Conservation (phyloP, 495 filamentous ascomycete species). For the Lophiostoma macrostomum region DNA sequence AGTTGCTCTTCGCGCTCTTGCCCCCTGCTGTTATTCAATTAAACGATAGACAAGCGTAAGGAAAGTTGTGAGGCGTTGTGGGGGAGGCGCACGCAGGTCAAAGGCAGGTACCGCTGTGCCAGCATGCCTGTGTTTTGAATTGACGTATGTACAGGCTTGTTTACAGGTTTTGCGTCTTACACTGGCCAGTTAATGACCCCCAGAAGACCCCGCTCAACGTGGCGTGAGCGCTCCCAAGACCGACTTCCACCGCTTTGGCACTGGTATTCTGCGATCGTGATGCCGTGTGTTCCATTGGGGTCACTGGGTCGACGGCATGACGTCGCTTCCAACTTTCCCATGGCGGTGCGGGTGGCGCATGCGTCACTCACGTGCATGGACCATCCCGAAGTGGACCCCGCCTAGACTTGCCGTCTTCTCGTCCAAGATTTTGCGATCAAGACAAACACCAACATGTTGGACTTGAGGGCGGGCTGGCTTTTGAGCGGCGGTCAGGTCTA, state of each 20-base stretch:
- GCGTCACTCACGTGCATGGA: too few relatives aligned
- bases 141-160: constrained; percentile 27
- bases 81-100: background rate
- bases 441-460: too few relatives aligned
- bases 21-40: too few relatives aligned
- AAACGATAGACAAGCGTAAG: background rate
- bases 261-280: background rate
- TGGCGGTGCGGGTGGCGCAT: too few relatives aligned
- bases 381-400: too few relatives aligned
- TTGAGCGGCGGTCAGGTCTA: too few relatives aligned
- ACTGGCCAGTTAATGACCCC: constrained; percentile 7
- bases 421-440: too few relatives aligned
- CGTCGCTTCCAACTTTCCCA: too few relatives aligned
- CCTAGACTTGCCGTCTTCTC: too few relatives aligned
- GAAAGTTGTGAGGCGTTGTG: background rate
- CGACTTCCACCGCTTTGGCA: background rate
- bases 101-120: constrained; percentile 1
- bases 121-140: background rate
- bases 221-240: constrained; percentile 4
- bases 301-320: background rate
- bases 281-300: constrained; percentile 4
- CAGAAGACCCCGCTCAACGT: background rate
- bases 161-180: constrained; percentile 14
- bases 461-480: too few relatives aligned
- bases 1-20: too few relatives aligned